Base-by-base conservation (phyloP, 306 rosid genomes). In the Urtica urens region DNA sequence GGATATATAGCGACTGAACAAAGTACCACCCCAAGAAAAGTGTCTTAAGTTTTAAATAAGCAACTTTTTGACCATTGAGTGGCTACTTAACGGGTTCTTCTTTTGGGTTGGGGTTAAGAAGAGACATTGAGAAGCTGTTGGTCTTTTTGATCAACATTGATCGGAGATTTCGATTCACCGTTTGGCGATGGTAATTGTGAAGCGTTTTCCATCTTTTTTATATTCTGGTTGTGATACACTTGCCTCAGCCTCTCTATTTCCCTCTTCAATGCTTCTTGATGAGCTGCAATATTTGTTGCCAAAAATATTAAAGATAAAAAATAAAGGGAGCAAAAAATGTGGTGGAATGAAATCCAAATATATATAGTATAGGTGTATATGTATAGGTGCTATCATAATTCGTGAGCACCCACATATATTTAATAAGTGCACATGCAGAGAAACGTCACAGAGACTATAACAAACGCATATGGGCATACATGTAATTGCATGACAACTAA, bases 181-280 rank as follows among this genome's bases (percentile, higher is more conserved):
- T 7, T 41, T 21, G 72, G 62, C 46, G 84, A 53, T 20, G 42
- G 70, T 56, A 82, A 65, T 16, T 50, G 77, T 49, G 64, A 40
- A 52, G 40, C 40, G 38, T 64, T 79, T 27, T 78, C 93, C 78
- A 67, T 76, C 46, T 79, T 90, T 72, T 79, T 90, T 14, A 79
- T 67, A 62, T 41, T 79, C 23, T 90, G 99, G 27, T 85, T 87
- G 57, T 90, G 79, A 69, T 81, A 85, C 16, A 85, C 83, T 71
- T 72, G 87, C 64, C 94, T 73, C 37, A 90, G 65, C 68, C 99
- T 85, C 62, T 90, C 95, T 68, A 90, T 85, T 68, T 90, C 99
- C 61, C 87, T 85, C 82, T 85, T 90, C 51, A 90, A 53, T 60
- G 99, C 94, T 45, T 81, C 99, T 73, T 90, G 99, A 75, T 90